Evolutionary conservation across 2,329 filamentous ascomycete species (phyloP), one percentile per base, ranked within the genome.

Genomic region (Alternaria arborescens): DNA sequence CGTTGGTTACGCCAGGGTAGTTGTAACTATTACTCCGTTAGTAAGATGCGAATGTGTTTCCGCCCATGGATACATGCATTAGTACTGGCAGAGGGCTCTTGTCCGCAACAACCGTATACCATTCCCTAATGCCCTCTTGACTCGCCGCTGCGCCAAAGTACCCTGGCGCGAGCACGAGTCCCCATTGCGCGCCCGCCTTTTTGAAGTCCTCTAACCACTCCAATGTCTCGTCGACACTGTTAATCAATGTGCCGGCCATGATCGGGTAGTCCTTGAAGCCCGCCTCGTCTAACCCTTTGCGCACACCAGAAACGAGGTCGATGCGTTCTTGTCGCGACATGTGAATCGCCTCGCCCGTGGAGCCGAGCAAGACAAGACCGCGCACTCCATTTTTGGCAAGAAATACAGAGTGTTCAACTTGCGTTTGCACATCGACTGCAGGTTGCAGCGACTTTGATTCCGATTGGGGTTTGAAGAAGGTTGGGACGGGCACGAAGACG

Each of bases 1-100:
- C 86, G 80, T 90, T 91, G 10, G 87, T 88, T 22, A 91, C 88
- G 52, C 86, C 88, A 1, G 88, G 88, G 77, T 89, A 89, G 76
- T 89, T 85, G 75, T 89, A 89, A 58, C 84, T 87, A 5, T 36
- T 8, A 58, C 18, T n/a, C 12, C 22, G 34, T 60, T 28, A 47
- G 36, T 34, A 43, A 3, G 8, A 6, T 24, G 8, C 44, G 10
- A 11, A 30, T 14, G 3, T 16, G 12, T 16, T 34, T n/a, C 18
- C 10, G 30, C 34, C 3, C 7, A 32, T 8, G 10, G 40, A 4
- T 4, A 73, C 84, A 74, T 71, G 87, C 84, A 90, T 84, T 68
- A 90, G 74, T 41, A 90, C 82, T 0, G 87, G 87, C 24, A 90
- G 80, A 2, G 83, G 83, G 62, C 85, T 87, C 67, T 81, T 79